Evolutionary conservation across 2,329 filamentous ascomycete species (phyloP).

Genomic region (Curvularia sp.): DNA sequence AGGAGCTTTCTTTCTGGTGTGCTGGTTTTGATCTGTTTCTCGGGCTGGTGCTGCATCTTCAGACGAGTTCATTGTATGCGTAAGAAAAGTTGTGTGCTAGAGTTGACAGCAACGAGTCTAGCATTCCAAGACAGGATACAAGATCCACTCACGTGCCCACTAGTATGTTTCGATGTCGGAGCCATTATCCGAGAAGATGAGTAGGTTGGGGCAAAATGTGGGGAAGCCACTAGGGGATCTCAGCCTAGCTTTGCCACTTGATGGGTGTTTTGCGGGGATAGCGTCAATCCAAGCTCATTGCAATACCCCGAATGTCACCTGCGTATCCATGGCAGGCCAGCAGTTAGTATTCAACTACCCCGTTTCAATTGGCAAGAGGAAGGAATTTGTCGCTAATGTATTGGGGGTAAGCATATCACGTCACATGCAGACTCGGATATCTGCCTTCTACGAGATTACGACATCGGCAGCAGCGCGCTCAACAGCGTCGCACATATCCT

Average conservation of each 20-base stretch:
- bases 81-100: not conserved
- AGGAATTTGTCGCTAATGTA: not conserved
- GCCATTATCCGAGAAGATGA: not conserved
- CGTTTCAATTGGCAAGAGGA: not conserved
- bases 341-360: not conserved
- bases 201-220: not conserved
- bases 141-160: not conserved
- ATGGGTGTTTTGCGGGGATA: not conserved
- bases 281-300: not conserved
- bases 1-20: not conserved
- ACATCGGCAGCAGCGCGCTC: not conserved
- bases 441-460: not conserved
- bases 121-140: not conserved
- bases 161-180: not conserved
- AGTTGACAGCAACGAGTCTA: not conserved
- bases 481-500: not conserved
- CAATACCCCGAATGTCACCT: not conserved
- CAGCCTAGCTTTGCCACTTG: not conserved
- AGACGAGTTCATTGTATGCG: not conserved
- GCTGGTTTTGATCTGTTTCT: not conserved
- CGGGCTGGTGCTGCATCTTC: not conserved
- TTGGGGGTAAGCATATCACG: not conserved
- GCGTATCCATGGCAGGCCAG: not conserved
- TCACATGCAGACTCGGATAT: not conserved
- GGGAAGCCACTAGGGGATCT: not conserved